phyloP scores from a whole-genome alignment of 495 filamentous ascomycete genomes.

The Choiromyces venosus region DNA sequence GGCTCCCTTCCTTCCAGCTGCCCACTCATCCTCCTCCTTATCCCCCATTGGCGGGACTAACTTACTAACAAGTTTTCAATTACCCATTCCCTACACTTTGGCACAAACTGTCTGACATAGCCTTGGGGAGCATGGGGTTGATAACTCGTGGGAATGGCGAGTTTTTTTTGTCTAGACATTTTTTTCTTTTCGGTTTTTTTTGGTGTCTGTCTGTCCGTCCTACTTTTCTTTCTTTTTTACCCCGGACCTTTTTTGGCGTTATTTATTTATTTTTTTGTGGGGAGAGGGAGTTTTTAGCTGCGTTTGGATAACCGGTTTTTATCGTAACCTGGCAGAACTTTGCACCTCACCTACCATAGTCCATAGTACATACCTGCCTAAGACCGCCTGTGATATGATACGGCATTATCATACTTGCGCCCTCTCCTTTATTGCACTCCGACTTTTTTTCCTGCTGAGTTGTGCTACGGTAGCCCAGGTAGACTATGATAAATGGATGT shows the following conservation, averaged over 20 bases:
- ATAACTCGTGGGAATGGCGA: not conserved
- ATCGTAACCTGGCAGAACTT: not conserved
- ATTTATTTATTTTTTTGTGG: not conserved
- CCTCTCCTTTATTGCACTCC: no score
- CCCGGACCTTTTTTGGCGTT: not conserved
- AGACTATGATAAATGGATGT: not conserved
- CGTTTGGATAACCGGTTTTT: not conserved
- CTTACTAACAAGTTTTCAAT: not conserved
- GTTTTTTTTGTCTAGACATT: not conserved
- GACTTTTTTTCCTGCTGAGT: not conserved
- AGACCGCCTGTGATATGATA: no score
- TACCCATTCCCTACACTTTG: not conserved
- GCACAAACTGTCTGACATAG: not conserved
- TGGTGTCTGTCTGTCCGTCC: no score
- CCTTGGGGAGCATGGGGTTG: not conserved
- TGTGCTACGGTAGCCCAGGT: not conserved
- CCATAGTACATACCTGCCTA: not conserved
- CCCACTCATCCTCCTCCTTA: no score
- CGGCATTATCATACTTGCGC: no score
- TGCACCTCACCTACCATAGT: no score
- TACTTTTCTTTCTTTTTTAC: not conserved
- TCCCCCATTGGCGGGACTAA: not conserved
- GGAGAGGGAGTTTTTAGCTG: not conserved
- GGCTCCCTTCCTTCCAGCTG: no score
- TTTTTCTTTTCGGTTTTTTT: not conserved